Evolutionary conservation across 1,284 basidiomycete species (phyloP), one percentile per base, ranked within the genome.

Genomic region (Microbotryum silenes-acaulis): DNA sequence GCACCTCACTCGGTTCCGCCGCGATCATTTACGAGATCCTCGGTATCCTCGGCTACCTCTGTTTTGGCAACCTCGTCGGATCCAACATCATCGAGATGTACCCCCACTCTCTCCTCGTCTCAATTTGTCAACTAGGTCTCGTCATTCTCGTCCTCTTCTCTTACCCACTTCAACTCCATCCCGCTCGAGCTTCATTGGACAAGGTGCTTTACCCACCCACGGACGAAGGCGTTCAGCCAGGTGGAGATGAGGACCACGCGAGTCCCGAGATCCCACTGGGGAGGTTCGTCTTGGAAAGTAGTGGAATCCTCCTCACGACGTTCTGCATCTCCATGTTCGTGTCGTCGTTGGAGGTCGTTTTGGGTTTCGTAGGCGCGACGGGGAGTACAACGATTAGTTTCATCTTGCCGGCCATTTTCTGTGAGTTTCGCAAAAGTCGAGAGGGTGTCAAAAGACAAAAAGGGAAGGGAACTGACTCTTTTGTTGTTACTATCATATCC

Each of bases 341-440:
- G 16, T 84, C 90, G 73, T 83, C 91, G 74, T 77, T 96, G 63
- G 84, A 87, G 44, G 54, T 64, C 0, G 91, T 97, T 14, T 80
- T 97, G 33, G 90, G 92, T 6, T 96, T 98, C 73, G 96, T 99
- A 29, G 96, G 96, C 8, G 88, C 91, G 12, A 96, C 94, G 0
- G 96, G 96, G 20, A 93, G 89, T 21, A 97, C 94, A 18, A 97
- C 80, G 44, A 93, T 99, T 69, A 93, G 90, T 10, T 98, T 98
- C 76, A 97, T 98, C 73, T 81, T 98, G 6, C 94, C 96, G 0
- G 91, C 92, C 3, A 70, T 56, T 74, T 89, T 62, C 84, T 90
- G 71, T 88, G 84, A 74, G 88, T 53, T 63, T 25, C 23, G 14
- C 51, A 3, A 6, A 6, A 49, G 31, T 27, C 42, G 37, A 20